A percentile compares a stretch with the other conserved stretches of the same genome.
phyloP scores from a whole-genome alignment of 2,329 filamentous ascomycete species.

The Diaporthe citriasiana region DNA sequence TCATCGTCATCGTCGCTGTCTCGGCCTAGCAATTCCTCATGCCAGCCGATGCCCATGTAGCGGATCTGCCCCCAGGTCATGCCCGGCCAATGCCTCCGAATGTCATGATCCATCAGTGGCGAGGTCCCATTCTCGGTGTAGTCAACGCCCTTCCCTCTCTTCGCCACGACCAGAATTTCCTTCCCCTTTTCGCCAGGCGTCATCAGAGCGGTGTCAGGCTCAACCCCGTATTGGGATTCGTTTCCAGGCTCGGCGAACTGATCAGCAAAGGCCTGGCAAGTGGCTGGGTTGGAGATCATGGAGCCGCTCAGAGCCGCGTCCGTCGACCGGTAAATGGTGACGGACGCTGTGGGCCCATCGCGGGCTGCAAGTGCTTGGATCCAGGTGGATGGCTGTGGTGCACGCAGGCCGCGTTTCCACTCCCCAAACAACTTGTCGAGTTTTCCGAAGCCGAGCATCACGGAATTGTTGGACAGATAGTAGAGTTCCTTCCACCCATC shows the following conservation, averaged over 20 bases:
- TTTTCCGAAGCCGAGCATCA: background rate
- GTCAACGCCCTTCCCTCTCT: background rate
- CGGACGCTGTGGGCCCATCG: background rate
- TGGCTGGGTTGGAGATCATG: background rate
- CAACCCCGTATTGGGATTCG: background rate
- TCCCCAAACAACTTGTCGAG: background rate
- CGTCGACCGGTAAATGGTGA: background rate
- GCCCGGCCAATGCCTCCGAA: background rate
- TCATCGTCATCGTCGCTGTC: background rate
- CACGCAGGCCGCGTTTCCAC: background rate
- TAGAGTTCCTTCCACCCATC: conserved; percentile 1
- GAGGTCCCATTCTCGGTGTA: background rate
- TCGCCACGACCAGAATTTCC: background rate
- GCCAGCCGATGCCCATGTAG: background rate
- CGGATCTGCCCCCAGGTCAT: background rate
- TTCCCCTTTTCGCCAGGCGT: background rate
- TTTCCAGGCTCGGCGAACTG: background rate
- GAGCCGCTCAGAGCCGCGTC: background rate
- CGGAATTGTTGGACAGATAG: background rate
- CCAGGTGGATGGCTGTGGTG: background rate
- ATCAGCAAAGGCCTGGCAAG: background rate
- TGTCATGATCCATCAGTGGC: background rate
- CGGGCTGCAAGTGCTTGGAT: background rate
- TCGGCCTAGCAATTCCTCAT: background rate
- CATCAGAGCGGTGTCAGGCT: background rate